phyloP scores from a whole-genome alignment of 2,329 filamentous ascomycete genomes.

The Neophaeococcomyces aloes region DNA sequence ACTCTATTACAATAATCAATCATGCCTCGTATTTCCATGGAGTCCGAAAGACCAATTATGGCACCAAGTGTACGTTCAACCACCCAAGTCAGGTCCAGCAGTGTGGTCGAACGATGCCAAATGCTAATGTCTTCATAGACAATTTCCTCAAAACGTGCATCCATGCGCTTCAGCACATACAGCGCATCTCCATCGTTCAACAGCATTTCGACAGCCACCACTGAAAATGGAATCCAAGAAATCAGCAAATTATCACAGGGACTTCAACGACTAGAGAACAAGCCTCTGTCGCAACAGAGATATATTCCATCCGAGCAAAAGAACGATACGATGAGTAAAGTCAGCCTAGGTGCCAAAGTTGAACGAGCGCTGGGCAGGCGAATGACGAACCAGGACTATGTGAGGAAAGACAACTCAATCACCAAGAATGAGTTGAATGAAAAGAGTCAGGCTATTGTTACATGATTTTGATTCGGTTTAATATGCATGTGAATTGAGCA shows the following conservation, averaged over 20 bases:
- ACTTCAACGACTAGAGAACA: conserved; percentile 81
- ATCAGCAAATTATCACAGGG: conserved; percentile 69
- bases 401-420: neutral
- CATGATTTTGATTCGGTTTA: neutral
- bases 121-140: conserved; percentile 11
- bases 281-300: conserved; percentile 70
- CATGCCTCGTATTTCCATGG: conserved; percentile 36
- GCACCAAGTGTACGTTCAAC: conserved; percentile 37
- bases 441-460: neutral
- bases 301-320: conserved; percentile 71
- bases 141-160: conserved; percentile 37
- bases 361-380: conserved; percentile 76
- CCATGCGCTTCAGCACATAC: conserved; percentile 45
- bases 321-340: conserved; percentile 69
- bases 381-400: conserved; percentile 70
- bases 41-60: conserved; percentile 48
- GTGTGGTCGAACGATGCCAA: conserved; percentile 4
- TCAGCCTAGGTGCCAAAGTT: conserved; percentile 80
- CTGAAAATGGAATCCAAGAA: conserved; percentile 42
- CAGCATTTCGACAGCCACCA: conserved; percentile 33
- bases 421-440: conserved; percentile 51
- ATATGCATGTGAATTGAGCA: neutral
- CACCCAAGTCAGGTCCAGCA: too few species aligned
- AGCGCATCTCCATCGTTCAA: conserved; percentile 38
- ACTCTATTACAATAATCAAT: neutral